Base-by-base conservation (phyloP, 306 rosid species). In the Cucumis melo region DNA sequence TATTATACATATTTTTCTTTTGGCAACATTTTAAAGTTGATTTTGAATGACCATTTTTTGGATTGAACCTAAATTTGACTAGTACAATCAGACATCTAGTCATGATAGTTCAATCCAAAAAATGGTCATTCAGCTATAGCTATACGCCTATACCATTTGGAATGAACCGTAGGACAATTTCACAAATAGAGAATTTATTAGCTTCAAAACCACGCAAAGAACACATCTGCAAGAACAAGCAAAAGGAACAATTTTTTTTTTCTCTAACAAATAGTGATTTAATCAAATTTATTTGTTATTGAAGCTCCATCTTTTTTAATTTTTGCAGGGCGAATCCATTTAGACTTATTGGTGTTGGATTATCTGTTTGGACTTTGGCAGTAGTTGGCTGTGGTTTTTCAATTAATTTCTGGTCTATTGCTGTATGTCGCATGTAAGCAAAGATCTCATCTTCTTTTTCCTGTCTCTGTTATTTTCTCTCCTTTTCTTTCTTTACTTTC, bases 331-430 rank as follows among this genome's bases (percentile, higher is more conserved):
- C 86, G 70, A 91, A 88, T 85, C 97, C 96, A 19, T 91, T 93
- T 85, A 86, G 93, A 54, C 97, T 91, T 62, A 87, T 93, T 78
- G 97, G 96, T 70, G 92, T 91, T 81, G 98, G 98, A 76, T 78
- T 93, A 73, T 83, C 89, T 38, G 88, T 91, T 85, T 93, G 98
- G 98, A 93, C 93, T 71, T 7, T 89, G 10, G 92, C 93, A 17
- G 84, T 85, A 57, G 21, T 81, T 73, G 87, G 89, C 29, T 89
- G 96, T 76, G 92, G 91, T 53, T 20, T 80, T 36, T 89, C 97
- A 42, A 84, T 88, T 67, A 59, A 80, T 80, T 93, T 89, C 85
- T 91, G 97, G 98, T 89, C 95, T 84, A 93, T 93, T 79, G 65
- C 88, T 50, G 12, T 89, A 70, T 85, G 86, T 73, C 97, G 98